phyloP scores from a whole-genome alignment of 2,329 filamentous ascomycete species.

The Venturia nashicola region DNA sequence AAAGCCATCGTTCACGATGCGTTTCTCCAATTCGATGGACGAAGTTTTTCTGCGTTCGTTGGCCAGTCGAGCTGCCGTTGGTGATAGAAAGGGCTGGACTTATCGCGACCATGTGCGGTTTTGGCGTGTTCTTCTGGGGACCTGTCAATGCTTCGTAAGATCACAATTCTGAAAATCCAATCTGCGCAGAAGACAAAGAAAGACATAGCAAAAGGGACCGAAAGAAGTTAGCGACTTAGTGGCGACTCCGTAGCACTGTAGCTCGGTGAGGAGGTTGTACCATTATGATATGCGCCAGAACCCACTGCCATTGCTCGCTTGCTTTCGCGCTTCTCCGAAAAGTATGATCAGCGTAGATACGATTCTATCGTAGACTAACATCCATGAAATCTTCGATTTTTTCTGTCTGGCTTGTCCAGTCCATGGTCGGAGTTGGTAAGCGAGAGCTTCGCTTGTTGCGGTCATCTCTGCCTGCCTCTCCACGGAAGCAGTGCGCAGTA shows the following conservation, averaged over 20 bases:
- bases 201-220: background rate
- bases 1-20: background rate
- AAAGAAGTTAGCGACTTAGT: background rate
- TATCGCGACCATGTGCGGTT: background rate
- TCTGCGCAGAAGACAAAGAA: background rate
- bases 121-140: background rate
- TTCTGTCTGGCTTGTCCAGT: background rate
- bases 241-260: background rate
- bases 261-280: background rate
- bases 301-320: background rate
- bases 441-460: background rate
- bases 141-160: background rate
- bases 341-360: background rate
- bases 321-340: background rate
- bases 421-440: background rate
- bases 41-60: background rate
- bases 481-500: background rate
- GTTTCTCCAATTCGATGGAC: background rate
- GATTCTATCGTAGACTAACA: background rate
- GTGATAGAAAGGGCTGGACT: background rate
- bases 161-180: background rate
- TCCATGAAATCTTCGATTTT: background rate
- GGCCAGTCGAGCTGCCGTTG: background rate
- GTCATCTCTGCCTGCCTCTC: background rate
- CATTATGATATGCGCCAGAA: background rate